Evolutionary conservation across 1,284 basidiomycete genomes (phyloP).

Genomic region (Rhodotorula sp.): DNA sequence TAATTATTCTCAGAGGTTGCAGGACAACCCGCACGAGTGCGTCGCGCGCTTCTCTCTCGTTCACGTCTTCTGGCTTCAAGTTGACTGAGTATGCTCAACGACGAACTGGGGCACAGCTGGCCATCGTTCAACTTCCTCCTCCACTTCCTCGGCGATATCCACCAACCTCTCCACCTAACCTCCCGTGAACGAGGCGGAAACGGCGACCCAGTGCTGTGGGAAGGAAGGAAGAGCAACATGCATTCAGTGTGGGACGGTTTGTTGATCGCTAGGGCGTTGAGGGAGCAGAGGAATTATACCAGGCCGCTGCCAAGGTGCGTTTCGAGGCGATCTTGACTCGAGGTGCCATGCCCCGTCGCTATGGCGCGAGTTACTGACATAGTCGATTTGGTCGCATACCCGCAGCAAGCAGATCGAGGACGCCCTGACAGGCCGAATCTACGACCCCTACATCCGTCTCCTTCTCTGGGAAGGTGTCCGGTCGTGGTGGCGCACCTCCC

Average conservation of each 20-base stretch:
- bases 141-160: conserved; percentile 49
- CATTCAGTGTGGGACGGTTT: conserved; percentile 50
- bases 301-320: conserved; percentile 44
- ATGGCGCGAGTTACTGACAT: not conserved
- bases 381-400: not conserved
- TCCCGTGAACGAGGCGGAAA: conserved; percentile 50
- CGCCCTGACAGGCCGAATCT: conserved; percentile 33
- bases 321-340: not conserved
- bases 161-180: conserved; percentile 52
- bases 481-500: conserved; percentile 43
- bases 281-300: conserved; percentile 49
- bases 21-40: conserved; percentile 30
- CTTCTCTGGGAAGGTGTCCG: conserved; percentile 49
- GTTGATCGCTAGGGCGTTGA: conserved; percentile 47
- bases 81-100: not conserved
- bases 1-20: conserved; percentile 34
- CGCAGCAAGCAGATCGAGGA: conserved; percentile 46
- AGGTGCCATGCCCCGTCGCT: not conserved
- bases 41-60: not conserved
- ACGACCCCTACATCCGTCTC: conserved; percentile 50
- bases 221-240: conserved; percentile 46
- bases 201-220: conserved; percentile 48
- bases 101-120: conserved; percentile 1
- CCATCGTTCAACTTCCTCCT: conserved; percentile 47
- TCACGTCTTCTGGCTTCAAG: too few species aligned